Conservation (phyloP, 306 rosid species). For the Vachellia pachyceras region DNA sequence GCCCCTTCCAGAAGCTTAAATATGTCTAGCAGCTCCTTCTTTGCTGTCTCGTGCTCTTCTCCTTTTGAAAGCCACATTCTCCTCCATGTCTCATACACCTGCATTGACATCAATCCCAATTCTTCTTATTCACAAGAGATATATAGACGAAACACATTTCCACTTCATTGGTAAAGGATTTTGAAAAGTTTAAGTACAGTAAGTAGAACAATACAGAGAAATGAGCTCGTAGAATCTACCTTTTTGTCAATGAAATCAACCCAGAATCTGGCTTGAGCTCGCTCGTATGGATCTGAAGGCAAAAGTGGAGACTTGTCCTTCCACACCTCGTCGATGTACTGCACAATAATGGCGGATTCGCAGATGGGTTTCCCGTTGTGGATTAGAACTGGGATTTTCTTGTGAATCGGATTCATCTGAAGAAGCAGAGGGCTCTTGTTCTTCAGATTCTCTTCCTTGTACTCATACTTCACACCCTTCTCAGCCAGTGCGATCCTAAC, state of each 20-base stretch:
- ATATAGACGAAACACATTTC: not conserved
- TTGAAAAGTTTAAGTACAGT: not conserved
- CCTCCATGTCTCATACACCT: constrained; percentile 41
- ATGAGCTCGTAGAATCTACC: not conserved
- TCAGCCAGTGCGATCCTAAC: constrained; percentile 48
- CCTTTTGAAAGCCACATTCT: constrained; percentile 48
- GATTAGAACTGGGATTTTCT: constrained; percentile 61
- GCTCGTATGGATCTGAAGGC: constrained; percentile 43
- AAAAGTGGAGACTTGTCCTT: constrained; percentile 11
- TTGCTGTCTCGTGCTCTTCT: constrained; percentile 52
- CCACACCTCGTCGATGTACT: constrained; percentile 49
- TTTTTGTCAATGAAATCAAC: constrained; percentile 45
- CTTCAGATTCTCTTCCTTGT: constrained; percentile 35
- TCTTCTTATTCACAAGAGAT: not conserved
- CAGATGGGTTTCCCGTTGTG: constrained; percentile 49
- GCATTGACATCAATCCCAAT: not conserved
- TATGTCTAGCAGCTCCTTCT: constrained; percentile 41
- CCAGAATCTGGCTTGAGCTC: constrained; percentile 56
- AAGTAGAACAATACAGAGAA: not conserved
- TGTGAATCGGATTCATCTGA: constrained; percentile 58
- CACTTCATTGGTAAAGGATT: not conserved
- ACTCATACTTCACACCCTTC: constrained; percentile 46
- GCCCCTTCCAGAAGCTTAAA: constrained; percentile 43
- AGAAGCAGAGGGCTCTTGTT: constrained; percentile 46
- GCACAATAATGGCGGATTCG: constrained; percentile 45